Percentiles rank a stretch among this genome's conserved stretches.
Evolutionary conservation across 139 green algal genomes (phyloP).

Genomic region (Axilococcus clingmanii): DNA sequence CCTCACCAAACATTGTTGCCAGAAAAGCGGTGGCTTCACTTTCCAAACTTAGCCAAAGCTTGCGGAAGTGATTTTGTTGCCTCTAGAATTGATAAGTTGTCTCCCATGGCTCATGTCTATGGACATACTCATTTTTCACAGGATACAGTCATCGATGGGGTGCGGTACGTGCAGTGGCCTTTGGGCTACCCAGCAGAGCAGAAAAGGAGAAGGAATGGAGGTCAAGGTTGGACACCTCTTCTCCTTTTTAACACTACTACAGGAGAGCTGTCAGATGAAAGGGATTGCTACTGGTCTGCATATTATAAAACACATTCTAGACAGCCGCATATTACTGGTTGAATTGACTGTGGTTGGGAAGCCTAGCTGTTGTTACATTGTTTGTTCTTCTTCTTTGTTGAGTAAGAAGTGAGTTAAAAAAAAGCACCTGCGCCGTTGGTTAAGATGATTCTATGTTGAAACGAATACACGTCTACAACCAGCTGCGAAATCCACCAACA

Average conservation of each 20-base stretch:
- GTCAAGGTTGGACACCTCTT: constrained; percentile 24
- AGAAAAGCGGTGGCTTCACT: constrained; percentile 59
- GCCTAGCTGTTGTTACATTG: too few species aligned
- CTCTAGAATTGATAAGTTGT: constrained; percentile 30
- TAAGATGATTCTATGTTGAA: too few species aligned
- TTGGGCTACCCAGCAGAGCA: constrained; percentile 39
- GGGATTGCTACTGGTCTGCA: constrained; percentile 24
- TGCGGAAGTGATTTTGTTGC: constrained; percentile 41
- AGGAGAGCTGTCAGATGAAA: constrained; percentile 6
- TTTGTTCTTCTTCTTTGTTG: too few species aligned
- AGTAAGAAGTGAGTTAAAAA: too few species aligned
- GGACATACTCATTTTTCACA: constrained; percentile 65
- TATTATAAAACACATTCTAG: constrained; percentile 4
- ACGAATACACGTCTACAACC: too few species aligned
- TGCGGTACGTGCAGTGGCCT: constrained; percentile 43
- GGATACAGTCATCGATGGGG: constrained; percentile 37
- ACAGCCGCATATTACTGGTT: constrained; percentile 1
- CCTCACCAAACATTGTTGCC: constrained; percentile 48
- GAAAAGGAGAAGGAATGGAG: constrained; percentile 6
- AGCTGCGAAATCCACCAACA: too few species aligned
- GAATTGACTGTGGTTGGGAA: too few species aligned
- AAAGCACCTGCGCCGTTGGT: too few species aligned
- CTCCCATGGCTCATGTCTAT: constrained; percentile 46
- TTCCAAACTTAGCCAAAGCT: constrained; percentile 62
- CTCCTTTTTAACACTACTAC: constrained; percentile 25